phyloP scores from a whole-genome alignment of 208 protist genomes.

The Leishmania amazonensis region DNA sequence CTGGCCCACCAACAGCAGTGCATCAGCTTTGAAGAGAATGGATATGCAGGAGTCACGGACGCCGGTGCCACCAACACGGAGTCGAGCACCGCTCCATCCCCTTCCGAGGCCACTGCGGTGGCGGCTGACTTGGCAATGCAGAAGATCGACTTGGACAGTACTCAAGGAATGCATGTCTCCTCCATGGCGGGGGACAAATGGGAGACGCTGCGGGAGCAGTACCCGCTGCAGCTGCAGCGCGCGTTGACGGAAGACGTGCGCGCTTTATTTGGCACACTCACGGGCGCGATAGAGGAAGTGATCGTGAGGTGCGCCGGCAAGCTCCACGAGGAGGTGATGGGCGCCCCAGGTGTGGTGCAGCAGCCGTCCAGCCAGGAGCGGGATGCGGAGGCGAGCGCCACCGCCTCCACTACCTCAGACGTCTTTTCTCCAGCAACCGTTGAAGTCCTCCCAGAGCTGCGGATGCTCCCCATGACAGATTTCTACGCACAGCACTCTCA shows the following conservation, averaged over 20 bases:
- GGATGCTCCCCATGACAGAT: not conserved
- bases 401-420: not conserved
- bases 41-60: not conserved
- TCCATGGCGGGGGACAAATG: constrained; percentile 12
- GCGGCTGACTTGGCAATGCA: not conserved
- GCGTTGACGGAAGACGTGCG: constrained; percentile 19
- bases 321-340: constrained; percentile 1
- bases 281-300: not conserved
- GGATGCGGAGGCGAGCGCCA: not conserved
- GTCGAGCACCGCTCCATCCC: not conserved
- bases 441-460: constrained; percentile 1
- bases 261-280: constrained; percentile 6
- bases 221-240: constrained; percentile 13
- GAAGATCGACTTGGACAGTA: not conserved
- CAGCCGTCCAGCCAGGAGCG: not conserved
- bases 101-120: not conserved
- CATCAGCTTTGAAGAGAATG: not conserved
- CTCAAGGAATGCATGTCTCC: constrained; percentile 5
- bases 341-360: not conserved
- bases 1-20: not conserved
- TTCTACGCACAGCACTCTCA: constrained; percentile 2
- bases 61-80: not conserved
- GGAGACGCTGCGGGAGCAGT: constrained; percentile 1
- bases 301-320: not conserved
- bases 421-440: not conserved